Evolutionary conservation across 768 basidiomycete genomes (phyloP).

Genomic region (Russula abietina): DNA sequence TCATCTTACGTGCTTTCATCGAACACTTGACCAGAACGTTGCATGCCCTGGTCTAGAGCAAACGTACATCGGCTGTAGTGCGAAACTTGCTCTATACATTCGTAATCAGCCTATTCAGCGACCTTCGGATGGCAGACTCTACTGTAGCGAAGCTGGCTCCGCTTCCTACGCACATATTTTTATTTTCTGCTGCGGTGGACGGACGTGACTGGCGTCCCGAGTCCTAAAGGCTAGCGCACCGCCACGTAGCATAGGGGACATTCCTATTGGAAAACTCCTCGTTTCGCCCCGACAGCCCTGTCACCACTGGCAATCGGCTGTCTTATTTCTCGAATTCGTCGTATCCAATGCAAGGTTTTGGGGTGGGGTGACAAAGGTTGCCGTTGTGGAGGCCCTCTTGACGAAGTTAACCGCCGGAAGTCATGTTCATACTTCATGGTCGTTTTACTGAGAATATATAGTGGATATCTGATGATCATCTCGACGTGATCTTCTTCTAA

Average conservation of each 20-base stretch:
- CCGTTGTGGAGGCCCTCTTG: no score
- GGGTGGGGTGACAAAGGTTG: not conserved
- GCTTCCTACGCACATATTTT: not conserved
- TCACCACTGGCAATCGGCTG: no score
- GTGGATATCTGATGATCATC: no score
- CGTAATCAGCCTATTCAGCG: not conserved
- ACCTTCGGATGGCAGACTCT: not conserved
- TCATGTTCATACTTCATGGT: not conserved
- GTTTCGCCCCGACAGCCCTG: not conserved
- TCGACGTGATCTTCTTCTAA: no score
- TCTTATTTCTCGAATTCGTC: not conserved
- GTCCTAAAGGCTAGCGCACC: conserved; percentile 2
- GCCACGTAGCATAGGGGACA: not conserved
- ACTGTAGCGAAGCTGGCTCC: not conserved
- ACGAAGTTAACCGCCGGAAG: no score
- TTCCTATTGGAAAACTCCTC: not conserved
- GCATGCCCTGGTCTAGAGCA: conserved; percentile 3
- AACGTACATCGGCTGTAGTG: conserved; percentile 14
- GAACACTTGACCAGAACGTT: no score
- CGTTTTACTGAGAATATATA: not conserved
- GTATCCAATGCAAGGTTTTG: not conserved
- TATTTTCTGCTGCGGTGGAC: not conserved
- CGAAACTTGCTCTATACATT: not conserved
- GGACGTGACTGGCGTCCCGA: not conserved
- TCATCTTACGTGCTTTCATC: not conserved